Conservation (phyloP, 1,284 basidiomycete genomes). For the Boletus holoroseus region DNA sequence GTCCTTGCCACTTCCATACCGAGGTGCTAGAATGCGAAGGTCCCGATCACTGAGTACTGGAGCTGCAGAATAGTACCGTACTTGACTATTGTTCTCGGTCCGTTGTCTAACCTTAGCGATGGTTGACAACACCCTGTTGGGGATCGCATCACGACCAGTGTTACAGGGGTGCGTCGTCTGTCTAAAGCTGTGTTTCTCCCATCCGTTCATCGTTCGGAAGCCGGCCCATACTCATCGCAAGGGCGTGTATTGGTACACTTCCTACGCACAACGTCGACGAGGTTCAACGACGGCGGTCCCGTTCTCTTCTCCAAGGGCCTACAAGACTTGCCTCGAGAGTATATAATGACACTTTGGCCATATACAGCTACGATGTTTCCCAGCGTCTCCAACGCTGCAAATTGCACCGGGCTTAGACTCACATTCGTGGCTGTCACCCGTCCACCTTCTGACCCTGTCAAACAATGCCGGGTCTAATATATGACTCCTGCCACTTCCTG, state of each 20-base stretch:
- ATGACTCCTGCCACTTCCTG: background rate
- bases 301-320: background rate
- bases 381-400: background rate
- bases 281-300: too few species aligned
- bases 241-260: background rate
- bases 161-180: background rate
- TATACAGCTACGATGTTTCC: background rate
- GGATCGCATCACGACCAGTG: background rate
- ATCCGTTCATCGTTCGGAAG: background rate
- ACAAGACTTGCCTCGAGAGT: too few species aligned
- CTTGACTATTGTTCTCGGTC: too few species aligned
- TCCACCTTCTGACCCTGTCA: background rate
- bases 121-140: background rate
- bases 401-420: too few species aligned
- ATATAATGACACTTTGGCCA: background rate
- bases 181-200: background rate
- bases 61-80: too few species aligned
- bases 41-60: background rate
- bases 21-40: background rate
- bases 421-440: background rate
- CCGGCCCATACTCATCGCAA: background rate
- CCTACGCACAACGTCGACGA: background rate
- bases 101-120: too few species aligned
- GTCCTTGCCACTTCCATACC: background rate
- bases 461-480: background rate